Percentiles rank a stretch among this genome's conserved stretches.
phyloP scores from a whole-genome alignment of 2,329 filamentous ascomycete genomes.

The Penicillium brevicompactum region DNA sequence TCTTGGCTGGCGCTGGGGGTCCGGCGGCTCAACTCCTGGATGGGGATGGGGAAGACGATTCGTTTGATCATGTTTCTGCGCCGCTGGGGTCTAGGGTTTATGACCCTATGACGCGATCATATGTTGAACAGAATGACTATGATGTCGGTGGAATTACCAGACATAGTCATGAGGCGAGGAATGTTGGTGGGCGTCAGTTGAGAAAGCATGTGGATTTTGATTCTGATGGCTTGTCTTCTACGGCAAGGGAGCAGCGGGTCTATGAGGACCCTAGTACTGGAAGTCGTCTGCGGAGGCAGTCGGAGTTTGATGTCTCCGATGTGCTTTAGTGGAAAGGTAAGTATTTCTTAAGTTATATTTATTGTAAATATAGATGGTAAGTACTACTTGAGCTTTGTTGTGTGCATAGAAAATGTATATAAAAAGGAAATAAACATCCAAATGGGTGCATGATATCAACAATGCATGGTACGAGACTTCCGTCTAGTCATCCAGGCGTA shows the following conservation, averaged over 20 bases:
- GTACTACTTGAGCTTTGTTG: not conserved
- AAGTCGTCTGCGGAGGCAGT: constrained; percentile 12
- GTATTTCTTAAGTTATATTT: not conserved
- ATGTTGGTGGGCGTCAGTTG: constrained; percentile 5
- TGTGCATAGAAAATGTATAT: not conserved
- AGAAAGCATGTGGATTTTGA: constrained; percentile 15
- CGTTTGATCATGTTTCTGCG: constrained; percentile 11
- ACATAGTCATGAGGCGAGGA: constrained; percentile 12
- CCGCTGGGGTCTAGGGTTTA: constrained; percentile 16
- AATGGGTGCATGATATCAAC: not conserved
- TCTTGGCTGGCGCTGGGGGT: constrained; percentile 10
- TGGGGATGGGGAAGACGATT: constrained; percentile 10
- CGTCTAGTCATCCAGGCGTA: constrained; percentile 22
- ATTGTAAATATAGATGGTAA: not conserved
- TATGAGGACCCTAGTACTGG: constrained; percentile 26
- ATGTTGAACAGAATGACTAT: constrained; percentile 22
- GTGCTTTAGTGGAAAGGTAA: constrained; percentile 5
- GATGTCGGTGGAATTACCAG: constrained; percentile 12
- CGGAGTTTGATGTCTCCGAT: constrained; percentile 19
- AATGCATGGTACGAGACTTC: not conserved
- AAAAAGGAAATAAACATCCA: too few species aligned
- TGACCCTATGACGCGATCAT: constrained; percentile 17
- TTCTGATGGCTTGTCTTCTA: constrained; percentile 2
- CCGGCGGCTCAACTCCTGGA: constrained; percentile 4
- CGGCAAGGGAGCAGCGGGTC: constrained; percentile 9